phyloP scores from a whole-genome alignment of 371 early-diverging fungal species.

The Batrachochytrium dendrobatidis region DNA sequence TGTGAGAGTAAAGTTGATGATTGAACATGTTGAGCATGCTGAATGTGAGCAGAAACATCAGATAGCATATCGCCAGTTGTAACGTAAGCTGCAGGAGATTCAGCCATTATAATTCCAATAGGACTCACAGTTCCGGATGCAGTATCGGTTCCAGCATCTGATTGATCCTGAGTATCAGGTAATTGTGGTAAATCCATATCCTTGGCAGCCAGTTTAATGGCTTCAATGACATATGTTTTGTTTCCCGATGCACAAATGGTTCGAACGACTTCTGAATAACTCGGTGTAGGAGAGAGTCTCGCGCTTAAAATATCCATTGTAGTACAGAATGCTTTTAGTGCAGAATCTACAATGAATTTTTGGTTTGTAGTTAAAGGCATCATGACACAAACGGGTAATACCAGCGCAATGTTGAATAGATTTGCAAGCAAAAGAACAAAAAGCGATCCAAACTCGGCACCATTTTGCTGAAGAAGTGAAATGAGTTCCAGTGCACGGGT shows the following conservation, averaged over 20 bases:
- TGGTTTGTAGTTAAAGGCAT: neutral
- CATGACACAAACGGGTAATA: neutral
- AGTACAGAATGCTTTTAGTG: neutral
- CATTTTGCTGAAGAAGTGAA: neutral
- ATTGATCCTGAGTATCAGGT: no score
- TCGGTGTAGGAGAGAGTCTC: neutral
- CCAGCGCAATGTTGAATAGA: slow-evolving; percentile 1
- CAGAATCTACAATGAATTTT: neutral
- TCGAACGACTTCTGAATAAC: neutral
- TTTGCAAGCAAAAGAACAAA: neutral
- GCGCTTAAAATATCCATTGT: neutral
- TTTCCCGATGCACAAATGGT: neutral
- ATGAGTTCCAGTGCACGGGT: neutral
- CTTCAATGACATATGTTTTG: neutral
- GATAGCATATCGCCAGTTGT: no score
- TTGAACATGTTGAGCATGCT: no score
- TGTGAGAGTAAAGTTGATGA: no score
- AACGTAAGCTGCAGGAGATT: no score
- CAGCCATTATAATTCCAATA: no score
- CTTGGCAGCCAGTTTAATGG: slow-evolving; percentile 1
- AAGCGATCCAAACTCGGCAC: neutral
- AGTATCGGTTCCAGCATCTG: no score
- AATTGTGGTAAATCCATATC: neutral
- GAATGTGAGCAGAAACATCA: no score
- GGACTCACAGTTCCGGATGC: no score